Base-by-base conservation (phyloP, 306 rosid genomes). In the Mimosa pudica region DNA sequence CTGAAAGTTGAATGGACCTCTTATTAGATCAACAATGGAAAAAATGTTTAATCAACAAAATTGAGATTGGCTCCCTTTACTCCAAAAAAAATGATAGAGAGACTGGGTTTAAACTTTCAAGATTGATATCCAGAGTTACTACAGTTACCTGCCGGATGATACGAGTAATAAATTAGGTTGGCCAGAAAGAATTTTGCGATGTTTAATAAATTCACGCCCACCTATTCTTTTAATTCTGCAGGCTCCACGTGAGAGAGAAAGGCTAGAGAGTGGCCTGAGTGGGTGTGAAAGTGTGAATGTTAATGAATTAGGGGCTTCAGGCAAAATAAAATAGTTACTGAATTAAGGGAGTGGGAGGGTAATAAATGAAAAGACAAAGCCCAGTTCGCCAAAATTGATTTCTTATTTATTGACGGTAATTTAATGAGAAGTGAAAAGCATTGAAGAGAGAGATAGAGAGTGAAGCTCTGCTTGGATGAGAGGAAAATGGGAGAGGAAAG, bases 131-230 rank as follows among this genome's bases (percentile, higher is more conserved):
- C 55, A 49, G 5, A 14, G n/a, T 13, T 51, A 4, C 1, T 14
- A 51, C n/a, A 46, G 11, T 46, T 11, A 49, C n/a, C 3, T 49
- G 55, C 55, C 55, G 4, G n/a, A 13, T 13, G 17, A 51, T 14
- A 14, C 9, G 10, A 3, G 8, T 52, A 16, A 52, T 51, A 52
- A 52, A 14, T 52, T 52, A 17, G n/a, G 55, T 16, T 52, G 20
- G 16, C 58, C 58, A 14, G 57, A 51, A 14, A 51, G 55, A 49
- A 49, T 49, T 49, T 13, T 49, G n/a, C 13, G 55, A 12, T n/a
- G 33, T 79, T 83, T 5, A 80, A 58, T 82, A 5, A 80, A 58
- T 82, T 83, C 69, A 77, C 80, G 18, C 2, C 75, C 11, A 65
- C 44, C 78, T 10, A 24, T 9, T 60, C 13, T 0, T 10, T 73